A percentile compares a stretch with the other conserved stretches of the same genome.
Evolutionary conservation across 345 rosid species (phyloP).

Genomic region (Citrus cavaleriei): DNA sequence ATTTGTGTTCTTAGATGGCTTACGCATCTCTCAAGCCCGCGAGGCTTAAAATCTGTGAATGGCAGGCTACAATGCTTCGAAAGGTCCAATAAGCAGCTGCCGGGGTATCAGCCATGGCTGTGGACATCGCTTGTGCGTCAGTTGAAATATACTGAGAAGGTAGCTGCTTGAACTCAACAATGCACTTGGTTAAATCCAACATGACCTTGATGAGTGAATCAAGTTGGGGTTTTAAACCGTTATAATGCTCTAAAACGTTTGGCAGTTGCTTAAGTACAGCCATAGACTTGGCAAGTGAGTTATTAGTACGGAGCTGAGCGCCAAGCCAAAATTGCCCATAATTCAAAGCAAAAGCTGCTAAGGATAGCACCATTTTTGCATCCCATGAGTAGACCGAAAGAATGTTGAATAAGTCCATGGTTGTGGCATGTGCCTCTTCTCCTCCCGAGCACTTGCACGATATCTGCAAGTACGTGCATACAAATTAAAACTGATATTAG

Average conservation of each 20-base stretch:
- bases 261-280: conserved; percentile 48
- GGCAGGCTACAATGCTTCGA: conserved; percentile 45
- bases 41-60: conserved; percentile 35
- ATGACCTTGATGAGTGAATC: conserved; percentile 48
- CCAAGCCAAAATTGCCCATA: conserved; percentile 46
- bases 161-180: conserved; percentile 40
- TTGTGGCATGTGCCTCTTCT: conserved; percentile 39
- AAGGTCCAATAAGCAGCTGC: conserved; percentile 53
- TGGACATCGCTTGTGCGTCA: conserved; percentile 29
- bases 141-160: conserved; percentile 40
- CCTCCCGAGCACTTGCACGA: conserved; percentile 50
- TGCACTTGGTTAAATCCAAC: conserved; percentile 55
- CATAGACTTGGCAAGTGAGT: conserved; percentile 37
- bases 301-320: conserved; percentile 20
- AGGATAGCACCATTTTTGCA: conserved; percentile 40
- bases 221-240: conserved; percentile 25
- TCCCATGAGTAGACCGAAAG: conserved; percentile 47
- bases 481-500: neutral
- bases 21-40: conserved; percentile 45
- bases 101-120: conserved; percentile 42
- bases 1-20: neutral
- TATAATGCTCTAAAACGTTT: conserved; percentile 24
- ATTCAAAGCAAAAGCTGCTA: conserved; percentile 47
- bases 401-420: conserved; percentile 34
- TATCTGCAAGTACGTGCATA: conserved; percentile 14